phyloP scores from a whole-genome alignment of 179 eudicot species.

The Spergularia azorica region DNA sequence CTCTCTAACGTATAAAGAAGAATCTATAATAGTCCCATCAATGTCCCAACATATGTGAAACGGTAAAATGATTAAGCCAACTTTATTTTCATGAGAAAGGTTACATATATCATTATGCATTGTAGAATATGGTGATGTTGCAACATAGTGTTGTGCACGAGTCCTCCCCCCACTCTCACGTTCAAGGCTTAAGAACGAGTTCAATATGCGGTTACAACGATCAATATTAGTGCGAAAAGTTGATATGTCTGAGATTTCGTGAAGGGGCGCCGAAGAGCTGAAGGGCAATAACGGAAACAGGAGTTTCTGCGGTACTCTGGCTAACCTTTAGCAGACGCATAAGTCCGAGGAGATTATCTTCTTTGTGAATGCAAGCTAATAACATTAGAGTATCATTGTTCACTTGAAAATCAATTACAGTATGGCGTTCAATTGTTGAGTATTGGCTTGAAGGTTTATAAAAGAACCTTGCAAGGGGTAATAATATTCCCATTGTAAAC shows the following conservation, averaged over 20 bases:
- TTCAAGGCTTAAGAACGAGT: constrained; percentile 33
- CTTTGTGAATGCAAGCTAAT: constrained; percentile 34
- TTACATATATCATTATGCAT: constrained; percentile 64
- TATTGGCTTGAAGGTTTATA: constrained; percentile 24
- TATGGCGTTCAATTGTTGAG: constrained; percentile 7
- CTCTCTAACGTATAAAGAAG: constrained; percentile 30
- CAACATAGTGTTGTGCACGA: constrained; percentile 29
- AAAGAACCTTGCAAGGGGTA: constrained; percentile 13
- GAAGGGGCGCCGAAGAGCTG: constrained; percentile 45
- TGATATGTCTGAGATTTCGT: constrained; percentile 20
- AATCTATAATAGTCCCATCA: constrained; percentile 38
- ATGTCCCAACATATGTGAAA: constrained; percentile 39
- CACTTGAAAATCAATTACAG: background rate
- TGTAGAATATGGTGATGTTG: constrained; percentile 35
- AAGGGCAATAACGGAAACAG: constrained; percentile 44
- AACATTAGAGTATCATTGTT: background rate
- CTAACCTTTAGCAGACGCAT: constrained; percentile 42
- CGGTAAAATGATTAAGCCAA: constrained; percentile 44
- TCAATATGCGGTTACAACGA: constrained; percentile 37
- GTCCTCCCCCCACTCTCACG: constrained; percentile 34
- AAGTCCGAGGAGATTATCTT: constrained; percentile 26
- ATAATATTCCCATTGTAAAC: background rate
- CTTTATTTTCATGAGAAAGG: constrained; percentile 43
- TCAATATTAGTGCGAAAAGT: constrained; percentile 33
- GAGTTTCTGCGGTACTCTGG: constrained; percentile 30